Evolutionary conservation across 2,329 filamentous ascomycete species (phyloP).

Genomic region (Colletotrichum limetticola): DNA sequence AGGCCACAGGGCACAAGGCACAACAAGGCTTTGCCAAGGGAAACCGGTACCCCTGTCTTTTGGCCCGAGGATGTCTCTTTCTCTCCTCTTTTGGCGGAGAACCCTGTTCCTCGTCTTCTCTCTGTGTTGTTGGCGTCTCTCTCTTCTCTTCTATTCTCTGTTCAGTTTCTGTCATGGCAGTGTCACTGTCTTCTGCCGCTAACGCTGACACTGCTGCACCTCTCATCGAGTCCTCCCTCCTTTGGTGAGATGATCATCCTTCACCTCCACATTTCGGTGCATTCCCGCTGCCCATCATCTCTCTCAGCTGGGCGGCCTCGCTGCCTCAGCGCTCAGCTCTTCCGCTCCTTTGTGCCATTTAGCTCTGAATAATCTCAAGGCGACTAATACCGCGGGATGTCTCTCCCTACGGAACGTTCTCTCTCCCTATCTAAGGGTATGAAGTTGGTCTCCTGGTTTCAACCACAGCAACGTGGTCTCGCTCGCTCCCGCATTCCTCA

Average conservation of each 20-base stretch:
- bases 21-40: slow-evolving; percentile 22
- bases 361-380: neutral
- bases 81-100: slow-evolving; percentile 33
- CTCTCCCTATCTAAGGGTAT: neutral
- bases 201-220: neutral
- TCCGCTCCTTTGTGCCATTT: neutral
- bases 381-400: slow-evolving; percentile 5
- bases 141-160: neutral
- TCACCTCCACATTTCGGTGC: slow-evolving; percentile 16
- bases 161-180: too few relatives aligned
- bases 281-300: slow-evolving; percentile 6
- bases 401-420: slow-evolving; percentile 8
- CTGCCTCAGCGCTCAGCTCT: neutral
- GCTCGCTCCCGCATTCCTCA: slow-evolving; percentile 16
- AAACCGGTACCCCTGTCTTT: neutral
- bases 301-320: slow-evolving; percentile 3
- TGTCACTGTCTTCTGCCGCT: neutral
- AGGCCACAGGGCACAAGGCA: neutral
- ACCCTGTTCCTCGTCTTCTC: slow-evolving; percentile 19
- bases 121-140: neutral
- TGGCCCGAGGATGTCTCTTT: neutral
- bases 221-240: neutral
- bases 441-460: neutral
- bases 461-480: slow-evolving; percentile 9
- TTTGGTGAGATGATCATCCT: slow-evolving; percentile 15